phyloP scores from a whole-genome alignment of 176 grass and related monocot genomes.

The Phragmites australis region DNA sequence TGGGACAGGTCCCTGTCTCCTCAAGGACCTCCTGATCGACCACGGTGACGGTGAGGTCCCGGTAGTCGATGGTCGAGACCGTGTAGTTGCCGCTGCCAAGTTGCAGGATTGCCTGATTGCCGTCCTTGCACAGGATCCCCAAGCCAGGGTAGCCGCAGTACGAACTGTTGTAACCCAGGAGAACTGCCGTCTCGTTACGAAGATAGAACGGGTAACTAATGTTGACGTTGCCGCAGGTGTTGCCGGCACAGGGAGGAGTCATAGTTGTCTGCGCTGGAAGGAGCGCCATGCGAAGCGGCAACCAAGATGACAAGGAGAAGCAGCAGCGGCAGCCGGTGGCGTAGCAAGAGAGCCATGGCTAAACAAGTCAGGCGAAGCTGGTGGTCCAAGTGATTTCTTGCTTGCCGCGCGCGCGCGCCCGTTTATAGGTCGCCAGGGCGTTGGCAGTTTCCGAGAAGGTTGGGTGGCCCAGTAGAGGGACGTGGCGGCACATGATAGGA shows the following conservation, averaged over 20 bases:
- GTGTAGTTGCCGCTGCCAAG: neutral
- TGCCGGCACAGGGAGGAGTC: neutral
- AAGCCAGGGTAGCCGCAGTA: conserved; percentile 42
- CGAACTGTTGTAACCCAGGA: neutral
- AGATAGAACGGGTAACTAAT: conserved; percentile 46
- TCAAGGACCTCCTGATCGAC: neutral
- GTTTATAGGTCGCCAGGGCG: no score
- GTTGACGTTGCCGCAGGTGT: neutral
- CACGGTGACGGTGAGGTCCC: neutral
- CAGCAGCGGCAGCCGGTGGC: neutral
- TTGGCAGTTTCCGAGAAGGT: no score
- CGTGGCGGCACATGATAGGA: no score
- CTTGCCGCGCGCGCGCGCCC: no score
- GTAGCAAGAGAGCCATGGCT: neutral
- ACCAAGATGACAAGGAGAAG: neutral
- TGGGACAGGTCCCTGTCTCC: neutral
- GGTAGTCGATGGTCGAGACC: neutral
- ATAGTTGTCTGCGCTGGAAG: neutral
- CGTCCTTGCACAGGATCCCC: neutral
- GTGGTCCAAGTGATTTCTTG: no score
- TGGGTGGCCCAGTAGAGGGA: no score
- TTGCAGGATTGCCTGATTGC: neutral
- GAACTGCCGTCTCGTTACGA: fast-evolving
- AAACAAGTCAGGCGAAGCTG: no score
- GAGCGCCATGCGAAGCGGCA: neutral